phyloP scores from a whole-genome alignment of 2,329 filamentous ascomycete genomes.

The Beauveria rudraprayagi region DNA sequence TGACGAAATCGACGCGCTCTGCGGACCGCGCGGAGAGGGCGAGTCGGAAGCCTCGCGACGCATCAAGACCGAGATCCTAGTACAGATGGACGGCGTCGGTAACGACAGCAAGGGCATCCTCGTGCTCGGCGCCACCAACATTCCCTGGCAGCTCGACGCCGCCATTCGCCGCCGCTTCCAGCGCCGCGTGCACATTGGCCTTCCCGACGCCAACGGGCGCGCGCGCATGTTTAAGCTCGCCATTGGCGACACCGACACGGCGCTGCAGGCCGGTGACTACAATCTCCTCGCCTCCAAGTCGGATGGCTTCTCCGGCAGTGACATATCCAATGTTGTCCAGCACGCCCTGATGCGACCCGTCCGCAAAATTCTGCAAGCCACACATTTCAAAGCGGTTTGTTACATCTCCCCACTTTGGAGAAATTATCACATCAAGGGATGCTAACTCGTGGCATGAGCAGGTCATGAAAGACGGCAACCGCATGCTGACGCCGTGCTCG shows the following conservation, averaged over 20 bases:
- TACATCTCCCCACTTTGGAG: background rate
- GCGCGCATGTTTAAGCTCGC: slow-evolving; percentile 94
- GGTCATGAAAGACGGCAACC: slow-evolving; percentile 60
- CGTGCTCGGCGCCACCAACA: slow-evolving; percentile 94
- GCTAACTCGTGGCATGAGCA: slow-evolving; percentile 24
- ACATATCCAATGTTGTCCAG: slow-evolving; percentile 93
- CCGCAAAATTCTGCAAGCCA: slow-evolving; percentile 91
- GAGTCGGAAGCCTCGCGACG: slow-evolving; percentile 95
- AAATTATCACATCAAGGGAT: background rate
- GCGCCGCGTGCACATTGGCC: slow-evolving; percentile 85
- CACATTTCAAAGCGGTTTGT: slow-evolving; percentile 87
- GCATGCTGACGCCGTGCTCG: slow-evolving; percentile 81
- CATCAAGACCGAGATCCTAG: slow-evolving; percentile 97
- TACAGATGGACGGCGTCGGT: slow-evolving; percentile 98
- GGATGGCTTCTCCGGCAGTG: slow-evolving; percentile 91
- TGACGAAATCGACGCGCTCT: slow-evolving; percentile 94
- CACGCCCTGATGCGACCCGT: slow-evolving; percentile 97
- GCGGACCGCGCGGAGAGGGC: slow-evolving; percentile 84
- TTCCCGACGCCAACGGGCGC: slow-evolving; percentile 79
- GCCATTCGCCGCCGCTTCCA: slow-evolving; percentile 96
- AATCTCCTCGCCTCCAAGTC: slow-evolving; percentile 70
- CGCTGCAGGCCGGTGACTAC: slow-evolving; percentile 70
- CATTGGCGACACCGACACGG: slow-evolving; percentile 86
- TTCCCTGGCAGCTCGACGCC: slow-evolving; percentile 95
- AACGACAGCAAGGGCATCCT: slow-evolving; percentile 91